Percentiles rank a stretch among this genome's conserved stretches.
These are phyloP conservation scores for Dendrobium officinale DNA, from an alignment of 106 monocot genomes.

Conservation along the genomic window DNA sequence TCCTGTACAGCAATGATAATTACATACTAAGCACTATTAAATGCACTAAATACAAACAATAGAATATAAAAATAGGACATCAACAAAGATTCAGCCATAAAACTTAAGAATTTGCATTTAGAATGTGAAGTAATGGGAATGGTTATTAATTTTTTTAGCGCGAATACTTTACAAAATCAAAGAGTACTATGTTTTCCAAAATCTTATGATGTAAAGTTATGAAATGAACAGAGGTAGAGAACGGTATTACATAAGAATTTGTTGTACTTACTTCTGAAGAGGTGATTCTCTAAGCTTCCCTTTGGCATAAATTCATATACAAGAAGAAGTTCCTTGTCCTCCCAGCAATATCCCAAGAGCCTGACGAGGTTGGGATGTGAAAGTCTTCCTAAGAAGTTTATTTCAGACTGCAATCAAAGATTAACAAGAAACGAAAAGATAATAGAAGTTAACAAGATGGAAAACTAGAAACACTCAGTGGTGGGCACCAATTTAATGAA, in stretches of 20 bases:
- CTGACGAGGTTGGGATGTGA: slow-evolving; percentile 68
- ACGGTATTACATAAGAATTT: neutral
- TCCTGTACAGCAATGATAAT: slow-evolving; percentile 12
- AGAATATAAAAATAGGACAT: neutral
- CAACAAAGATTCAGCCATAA: neutral
- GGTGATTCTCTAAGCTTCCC: slow-evolving; percentile 67
- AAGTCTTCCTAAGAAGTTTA: slow-evolving; percentile 58
- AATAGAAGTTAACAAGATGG: neutral
- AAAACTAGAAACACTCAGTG: neutral
- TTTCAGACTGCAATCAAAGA: slow-evolving; percentile 38
- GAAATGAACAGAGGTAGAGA: neutral
- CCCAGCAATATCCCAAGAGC: slow-evolving; percentile 67
- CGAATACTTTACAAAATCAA: neutral
- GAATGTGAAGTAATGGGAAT: neutral
- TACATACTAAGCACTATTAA: neutral
- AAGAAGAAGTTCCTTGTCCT: slow-evolving; percentile 55
- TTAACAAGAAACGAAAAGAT: neutral
- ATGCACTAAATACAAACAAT: neutral
- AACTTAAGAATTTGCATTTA: neutral
- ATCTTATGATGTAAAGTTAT: neutral
- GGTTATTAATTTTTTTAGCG: neutral
- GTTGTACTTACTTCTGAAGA: slow-evolving; percentile 50
- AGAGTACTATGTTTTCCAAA: neutral
- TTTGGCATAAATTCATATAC: slow-evolving; percentile 59
- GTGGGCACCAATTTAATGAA: neutral